These are phyloP conservation scores for Dryas octopetala DNA, from an alignment of 306 rosid genomes.

Conservation along the genomic window DNA sequence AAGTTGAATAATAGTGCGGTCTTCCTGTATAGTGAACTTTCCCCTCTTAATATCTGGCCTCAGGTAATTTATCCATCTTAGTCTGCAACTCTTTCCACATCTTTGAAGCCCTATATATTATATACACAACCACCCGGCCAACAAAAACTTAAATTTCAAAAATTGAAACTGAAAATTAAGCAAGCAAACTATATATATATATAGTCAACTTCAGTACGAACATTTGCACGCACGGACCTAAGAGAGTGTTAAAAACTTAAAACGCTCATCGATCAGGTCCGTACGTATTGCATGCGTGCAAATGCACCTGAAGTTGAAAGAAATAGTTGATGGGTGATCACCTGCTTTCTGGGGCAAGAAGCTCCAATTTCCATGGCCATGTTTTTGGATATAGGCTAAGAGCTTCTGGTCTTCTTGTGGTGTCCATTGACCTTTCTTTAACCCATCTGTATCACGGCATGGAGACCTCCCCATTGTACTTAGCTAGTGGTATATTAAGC, in stretches of 20 bases:
- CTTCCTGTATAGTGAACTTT: slow-evolving; percentile 21
- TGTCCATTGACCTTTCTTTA: slow-evolving; percentile 69
- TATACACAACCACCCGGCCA: not conserved
- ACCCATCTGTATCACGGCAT: slow-evolving; percentile 42
- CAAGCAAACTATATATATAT: not conserved
- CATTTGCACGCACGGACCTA: too few species aligned
- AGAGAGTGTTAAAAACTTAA: not conserved
- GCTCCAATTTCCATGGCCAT: slow-evolving; percentile 76
- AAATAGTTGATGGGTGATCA: not conserved
- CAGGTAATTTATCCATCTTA: slow-evolving; percentile 28
- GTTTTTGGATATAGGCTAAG: slow-evolving; percentile 45
- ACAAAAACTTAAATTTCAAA: not conserved
- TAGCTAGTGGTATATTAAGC: too few species aligned
- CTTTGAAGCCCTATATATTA: slow-evolving; percentile 22
- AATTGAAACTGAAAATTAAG: too few species aligned
- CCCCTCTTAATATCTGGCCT: slow-evolving; percentile 31
- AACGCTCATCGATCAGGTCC: too few species aligned
- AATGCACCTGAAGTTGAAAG: too few species aligned
- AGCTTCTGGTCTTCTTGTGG: slow-evolving; percentile 61
- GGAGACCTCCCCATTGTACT: slow-evolving; percentile 50
- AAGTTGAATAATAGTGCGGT: slow-evolving; percentile 27
- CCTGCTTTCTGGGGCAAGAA: slow-evolving; percentile 64
- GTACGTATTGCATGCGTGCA: too few species aligned
- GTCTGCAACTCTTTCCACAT: slow-evolving; percentile 36
- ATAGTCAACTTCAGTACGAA: not conserved